These are phyloP conservation scores for Mucor circinelloides DNA, from an alignment of 371 early-diverging fungal genomes.

Conservation along the genomic window DNA sequence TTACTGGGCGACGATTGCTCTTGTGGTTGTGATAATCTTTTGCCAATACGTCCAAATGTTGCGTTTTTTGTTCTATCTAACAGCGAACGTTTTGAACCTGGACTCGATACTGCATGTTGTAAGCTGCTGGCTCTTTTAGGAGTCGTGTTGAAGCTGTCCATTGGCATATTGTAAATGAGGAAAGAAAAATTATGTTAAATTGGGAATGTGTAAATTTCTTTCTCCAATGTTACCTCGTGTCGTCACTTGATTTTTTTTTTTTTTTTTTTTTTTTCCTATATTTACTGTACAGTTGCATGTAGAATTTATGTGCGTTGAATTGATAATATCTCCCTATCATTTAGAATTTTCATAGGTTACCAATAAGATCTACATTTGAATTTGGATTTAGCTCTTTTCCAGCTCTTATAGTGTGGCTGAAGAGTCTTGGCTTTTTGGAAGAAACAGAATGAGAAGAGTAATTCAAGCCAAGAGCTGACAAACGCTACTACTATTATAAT, in stretches of 20 bases:
- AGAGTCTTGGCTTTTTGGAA: not conserved
- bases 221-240: not conserved
- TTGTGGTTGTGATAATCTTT: conserved; percentile 3
- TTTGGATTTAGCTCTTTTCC: not conserved
- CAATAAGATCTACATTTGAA: not conserved
- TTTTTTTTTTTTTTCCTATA: not conserved
- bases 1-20: not conserved
- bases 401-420: not conserved
- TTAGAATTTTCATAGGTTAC: not conserved
- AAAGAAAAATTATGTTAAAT: not conserved
- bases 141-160: not conserved
- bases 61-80: conserved; percentile 21
- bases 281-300: not conserved
- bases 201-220: not conserved
- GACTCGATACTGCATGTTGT: not conserved
- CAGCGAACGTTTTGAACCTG: conserved; percentile 4
- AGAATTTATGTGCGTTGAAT: not conserved
- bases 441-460: not conserved
- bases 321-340: not conserved
- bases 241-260: not conserved
- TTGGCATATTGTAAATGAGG: not conserved
- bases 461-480: not conserved
- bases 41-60: conserved; percentile 13
- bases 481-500: not conserved
- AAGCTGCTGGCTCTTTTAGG: conserved; percentile 24